Conservation (phyloP, 768 basidiomycete species). For the Hydnomerulius pinastri region DNA sequence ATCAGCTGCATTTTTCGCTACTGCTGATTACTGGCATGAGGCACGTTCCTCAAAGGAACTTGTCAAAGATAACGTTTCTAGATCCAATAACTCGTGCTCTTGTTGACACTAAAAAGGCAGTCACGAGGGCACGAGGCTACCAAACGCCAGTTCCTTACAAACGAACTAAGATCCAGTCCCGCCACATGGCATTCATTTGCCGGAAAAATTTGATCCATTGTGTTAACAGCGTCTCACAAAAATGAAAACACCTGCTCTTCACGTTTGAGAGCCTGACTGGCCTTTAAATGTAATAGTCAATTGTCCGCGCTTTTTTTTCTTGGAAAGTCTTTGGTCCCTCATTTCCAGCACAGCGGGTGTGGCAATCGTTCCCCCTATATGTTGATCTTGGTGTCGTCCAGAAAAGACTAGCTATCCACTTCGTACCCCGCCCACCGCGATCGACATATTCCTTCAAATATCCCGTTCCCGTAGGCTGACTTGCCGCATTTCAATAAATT, state of each 20-base stretch:
- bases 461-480: neutral
- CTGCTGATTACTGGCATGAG: neutral
- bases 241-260: neutral
- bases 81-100: slow-evolving; percentile 23
- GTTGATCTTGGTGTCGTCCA: neutral
- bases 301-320: no score
- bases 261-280: neutral
- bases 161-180: neutral
- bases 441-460: slow-evolving; percentile 16
- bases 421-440: slow-evolving; percentile 17
- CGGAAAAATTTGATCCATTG: slow-evolving; percentile 1
- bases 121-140: slow-evolving; percentile 16
- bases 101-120: slow-evolving; percentile 26
- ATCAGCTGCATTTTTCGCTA: neutral
- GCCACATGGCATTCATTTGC: slow-evolving; percentile 8
- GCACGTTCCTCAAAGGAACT: slow-evolving; percentile 6
- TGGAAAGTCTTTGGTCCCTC: no score
- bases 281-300: neutral
- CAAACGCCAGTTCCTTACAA: slow-evolving; percentile 3
- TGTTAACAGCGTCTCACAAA: neutral
- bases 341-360: neutral
- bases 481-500: slow-evolving; percentile 13
- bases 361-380: neutral
- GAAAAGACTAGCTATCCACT: slow-evolving; percentile 10
- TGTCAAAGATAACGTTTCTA: slow-evolving; percentile 14